Evolutionary conservation across 257 asterid species (phyloP).

Genomic region (Orobanche coerulescens): DNA sequence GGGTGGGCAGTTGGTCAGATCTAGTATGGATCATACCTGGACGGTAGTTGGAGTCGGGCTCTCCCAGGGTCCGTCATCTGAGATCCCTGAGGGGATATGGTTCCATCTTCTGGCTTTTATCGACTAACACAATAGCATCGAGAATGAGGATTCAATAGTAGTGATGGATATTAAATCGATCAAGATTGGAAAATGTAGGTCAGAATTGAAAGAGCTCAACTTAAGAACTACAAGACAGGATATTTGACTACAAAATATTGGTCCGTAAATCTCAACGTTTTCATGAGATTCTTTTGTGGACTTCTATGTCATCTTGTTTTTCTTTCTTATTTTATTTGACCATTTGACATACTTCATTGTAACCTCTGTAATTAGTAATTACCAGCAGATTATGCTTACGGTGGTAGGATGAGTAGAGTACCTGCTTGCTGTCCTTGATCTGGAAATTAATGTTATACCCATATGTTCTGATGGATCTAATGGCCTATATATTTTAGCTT

Average conservation of each 20-base stretch:
- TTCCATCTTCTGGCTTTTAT: too few species aligned
- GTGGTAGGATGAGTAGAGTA: not conserved
- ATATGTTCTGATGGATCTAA: not conserved
- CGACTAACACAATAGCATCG: too few species aligned
- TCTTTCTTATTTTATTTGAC: not conserved
- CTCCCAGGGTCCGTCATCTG: too few species aligned
- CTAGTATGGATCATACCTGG: too few species aligned
- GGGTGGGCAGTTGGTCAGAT: too few species aligned
- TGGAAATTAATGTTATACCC: not conserved
- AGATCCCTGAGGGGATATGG: too few species aligned
- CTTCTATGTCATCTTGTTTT: not conserved
- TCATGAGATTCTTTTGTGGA: not conserved
- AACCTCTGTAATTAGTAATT: not conserved
- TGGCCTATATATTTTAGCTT: not conserved
- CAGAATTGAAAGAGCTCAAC: slow-evolving; percentile 12
- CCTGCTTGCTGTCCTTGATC: not conserved
- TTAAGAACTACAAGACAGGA: slow-evolving; percentile 7
- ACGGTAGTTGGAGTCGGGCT: too few species aligned
- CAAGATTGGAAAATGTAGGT: not conserved
- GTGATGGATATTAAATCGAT: not conserved
- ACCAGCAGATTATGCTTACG: not conserved
- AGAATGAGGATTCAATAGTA: too few species aligned
- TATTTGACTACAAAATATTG: slow-evolving; percentile 1
- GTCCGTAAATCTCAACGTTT: slow-evolving; percentile 1
- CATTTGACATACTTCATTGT: not conserved